Base-by-base conservation (phyloP, 1,284 basidiomycete genomes). In the Ceratobasidium sp. region DNA sequence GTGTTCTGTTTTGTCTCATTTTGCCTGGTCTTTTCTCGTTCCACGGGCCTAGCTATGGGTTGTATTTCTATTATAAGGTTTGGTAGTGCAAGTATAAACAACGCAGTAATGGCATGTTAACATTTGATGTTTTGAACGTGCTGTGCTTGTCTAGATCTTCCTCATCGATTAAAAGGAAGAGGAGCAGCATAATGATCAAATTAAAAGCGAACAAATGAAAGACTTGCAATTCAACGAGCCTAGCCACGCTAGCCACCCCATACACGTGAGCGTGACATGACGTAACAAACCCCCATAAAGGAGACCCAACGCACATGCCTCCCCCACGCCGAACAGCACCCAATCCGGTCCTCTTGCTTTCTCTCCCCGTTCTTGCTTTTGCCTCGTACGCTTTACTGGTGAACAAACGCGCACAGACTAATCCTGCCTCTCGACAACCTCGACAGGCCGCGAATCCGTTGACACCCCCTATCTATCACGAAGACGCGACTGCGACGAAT, bases 361-460 rank as follows among this genome's bases (percentile, higher is more conserved):
- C 84, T 54, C 82, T 93, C 77, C 84, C 87, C 54, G 79, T 87
- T 56, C 82, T 85, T 60, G 90, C 91, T 59, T 89, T 88, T 80
- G 86, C 81, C 53, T 81, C 86, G 0, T 93, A 91, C 81, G 87
- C 84, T 80, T 80, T 83, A 73, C 82, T 91, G 76, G 81, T 89
- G 53, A 88, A 87, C 78, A 82, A 84, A 78, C 86, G 91, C 80
- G 89, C 90, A 80, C 79, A 83, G 74, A 87, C 86, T 1, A 81
- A 87, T 76, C 90, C 91, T 15, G 89, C 90, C 2, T 91, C 90
- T 7, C 83, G 84, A 41, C 88, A 88, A 78, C 89, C 89, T 45
- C 83, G 89, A 71, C 90, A 89, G 78, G 85, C 85, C 80, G 88
- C 91, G 78, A 87, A 89, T 78, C 91, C 91, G 50, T 87, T 91